Percentiles rank a stretch among this genome's conserved stretches.
Evolutionary conservation across 2,329 filamentous ascomycete genomes (phyloP).

Genomic region (Thyridium curvatum): DNA sequence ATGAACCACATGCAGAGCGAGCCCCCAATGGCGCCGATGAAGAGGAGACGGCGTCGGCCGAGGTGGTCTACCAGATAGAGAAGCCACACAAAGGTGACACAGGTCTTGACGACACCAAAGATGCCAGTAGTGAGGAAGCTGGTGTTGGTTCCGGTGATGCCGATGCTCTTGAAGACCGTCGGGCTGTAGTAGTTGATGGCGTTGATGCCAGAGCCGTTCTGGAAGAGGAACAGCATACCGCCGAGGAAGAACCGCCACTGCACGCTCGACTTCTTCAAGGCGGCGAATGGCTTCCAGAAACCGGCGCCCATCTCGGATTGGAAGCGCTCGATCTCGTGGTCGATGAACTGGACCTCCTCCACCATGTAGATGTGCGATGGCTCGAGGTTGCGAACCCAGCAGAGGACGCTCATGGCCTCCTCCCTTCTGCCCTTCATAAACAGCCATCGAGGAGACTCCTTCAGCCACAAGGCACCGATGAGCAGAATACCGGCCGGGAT

Average conservation of each 20-base stretch:
- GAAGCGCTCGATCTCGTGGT: constrained; percentile 62
- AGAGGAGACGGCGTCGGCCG: constrained; percentile 50
- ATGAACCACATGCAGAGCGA: constrained; percentile 60
- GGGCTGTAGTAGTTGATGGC: constrained; percentile 73
- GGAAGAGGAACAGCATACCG: constrained; percentile 69
- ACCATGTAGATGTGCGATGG: constrained; percentile 58
- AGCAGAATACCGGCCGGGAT: constrained; percentile 60
- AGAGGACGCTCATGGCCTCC: constrained; percentile 50
- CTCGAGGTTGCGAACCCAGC: constrained; percentile 58
- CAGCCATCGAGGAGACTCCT: constrained; percentile 64
- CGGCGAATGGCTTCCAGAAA: constrained; percentile 68
- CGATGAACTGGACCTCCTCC: constrained; percentile 67
- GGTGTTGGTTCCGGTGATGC: constrained; percentile 36
- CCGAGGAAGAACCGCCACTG: constrained; percentile 70
- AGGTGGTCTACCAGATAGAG: constrained; percentile 59
- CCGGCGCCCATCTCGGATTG: constrained; percentile 57
- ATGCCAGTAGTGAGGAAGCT: constrained; percentile 61
- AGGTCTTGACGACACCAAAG: constrained; percentile 71
- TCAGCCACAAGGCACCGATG: constrained; percentile 43
- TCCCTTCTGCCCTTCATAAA: constrained; percentile 56
- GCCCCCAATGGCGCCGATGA: constrained; percentile 55
- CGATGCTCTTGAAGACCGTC: constrained; percentile 55
- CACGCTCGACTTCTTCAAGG: constrained; percentile 48
- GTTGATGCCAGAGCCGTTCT: constrained; percentile 73
- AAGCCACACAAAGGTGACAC: constrained; percentile 62